These are phyloP conservation scores for Incumbomyces delicatus DNA, from an alignment of 2,329 filamentous ascomycete genomes.

Conservation along the genomic window DNA sequence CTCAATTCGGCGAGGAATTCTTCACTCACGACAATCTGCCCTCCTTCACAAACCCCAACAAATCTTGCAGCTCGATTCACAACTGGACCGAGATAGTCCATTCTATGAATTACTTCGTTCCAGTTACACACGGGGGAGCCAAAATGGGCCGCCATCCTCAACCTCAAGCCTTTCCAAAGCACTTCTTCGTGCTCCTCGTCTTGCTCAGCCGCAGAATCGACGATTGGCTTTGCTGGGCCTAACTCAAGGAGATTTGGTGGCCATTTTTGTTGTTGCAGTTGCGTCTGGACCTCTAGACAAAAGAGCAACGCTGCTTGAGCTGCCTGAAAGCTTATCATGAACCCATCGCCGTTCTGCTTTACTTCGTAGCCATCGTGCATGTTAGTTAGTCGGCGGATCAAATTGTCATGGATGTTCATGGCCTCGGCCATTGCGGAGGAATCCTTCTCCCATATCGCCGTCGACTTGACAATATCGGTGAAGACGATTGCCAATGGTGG, in stretches of 20 bases:
- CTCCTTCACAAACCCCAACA: conserved; percentile 17
- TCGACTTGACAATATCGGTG: conserved; percentile 20
- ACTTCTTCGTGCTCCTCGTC: conserved; percentile 4
- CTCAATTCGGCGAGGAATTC: conserved; percentile 15
- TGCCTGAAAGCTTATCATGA: conserved; percentile 18
- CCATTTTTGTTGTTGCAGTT: conserved; percentile 14
- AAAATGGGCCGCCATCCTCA: conserved; percentile 18
- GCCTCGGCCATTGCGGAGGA: conserved; percentile 13
- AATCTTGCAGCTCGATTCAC: conserved; percentile 19
- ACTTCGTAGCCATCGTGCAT: conserved; percentile 18
- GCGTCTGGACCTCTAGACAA: conserved; percentile 17
- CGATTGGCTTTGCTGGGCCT: conserved; percentile 10
- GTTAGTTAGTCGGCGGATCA: conserved; percentile 12
- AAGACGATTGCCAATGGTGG: conserved; percentile 17
- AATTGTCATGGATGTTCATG: conserved; percentile 17
- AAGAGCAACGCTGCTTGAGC: conserved; percentile 16
- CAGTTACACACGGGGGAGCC: conserved; percentile 16
- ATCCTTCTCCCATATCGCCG: conserved; percentile 18
- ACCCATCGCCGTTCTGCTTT: conserved; percentile 21
- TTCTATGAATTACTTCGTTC: conserved; percentile 18
- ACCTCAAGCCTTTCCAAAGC: conserved; percentile 16
- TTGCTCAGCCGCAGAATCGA: conserved; percentile 9
- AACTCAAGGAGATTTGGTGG: conserved; percentile 14
- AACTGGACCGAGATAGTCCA: conserved; percentile 19
- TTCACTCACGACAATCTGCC: conserved; percentile 17